Base-by-base conservation (phyloP, 78 protist species). In the Dictyostelium firmibasis region DNA sequence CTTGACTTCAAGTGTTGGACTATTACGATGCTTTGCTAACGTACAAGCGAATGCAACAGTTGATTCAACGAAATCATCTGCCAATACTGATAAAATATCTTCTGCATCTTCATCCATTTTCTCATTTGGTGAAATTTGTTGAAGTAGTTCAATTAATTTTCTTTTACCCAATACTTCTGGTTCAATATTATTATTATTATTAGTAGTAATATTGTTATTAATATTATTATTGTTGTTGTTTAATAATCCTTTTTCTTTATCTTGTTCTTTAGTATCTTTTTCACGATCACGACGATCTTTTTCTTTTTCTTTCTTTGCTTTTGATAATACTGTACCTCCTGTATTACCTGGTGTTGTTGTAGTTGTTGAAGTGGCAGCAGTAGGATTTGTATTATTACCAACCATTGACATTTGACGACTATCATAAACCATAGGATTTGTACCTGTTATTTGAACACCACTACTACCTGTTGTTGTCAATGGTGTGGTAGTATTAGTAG, bases 21-120 rank as follows among this genome's bases (percentile, higher is more conserved):
- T 91, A 35, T 85, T 84, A 20, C 98, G 60, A 79, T 97, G 98
- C 35, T 96, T 96, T 7, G 98, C 98, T 3, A 97, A 78, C 41
- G 95, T 78, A 47, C 97, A 97, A 31, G 96, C 95, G 62, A 84
- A 85, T 16, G 93, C 38, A 53, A 92, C 86, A 0, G 96, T 96
- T 16, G 86, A 70, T n/a, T 96, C 97, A 2, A 97, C 92, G 57
- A 97, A 97, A 33, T 97, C 98, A 41, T 97, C 98, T 38, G 98
- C 98, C 23, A 97, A 86, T 4, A 96, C 96, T 4, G 92, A 25
- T 7, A 97, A 70, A 7, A 96, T 78, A 79, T 88, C 94, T 27
- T 88, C 94, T 3, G 81, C 94, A 4, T 88, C 94, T 14, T 88
- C 94, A 31, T 88, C 94, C 94, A 88, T 88, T 43, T 69, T 88